Base-by-base conservation (phyloP, 1,284 basidiomycete genomes). In the Chalciporus sp. region DNA sequence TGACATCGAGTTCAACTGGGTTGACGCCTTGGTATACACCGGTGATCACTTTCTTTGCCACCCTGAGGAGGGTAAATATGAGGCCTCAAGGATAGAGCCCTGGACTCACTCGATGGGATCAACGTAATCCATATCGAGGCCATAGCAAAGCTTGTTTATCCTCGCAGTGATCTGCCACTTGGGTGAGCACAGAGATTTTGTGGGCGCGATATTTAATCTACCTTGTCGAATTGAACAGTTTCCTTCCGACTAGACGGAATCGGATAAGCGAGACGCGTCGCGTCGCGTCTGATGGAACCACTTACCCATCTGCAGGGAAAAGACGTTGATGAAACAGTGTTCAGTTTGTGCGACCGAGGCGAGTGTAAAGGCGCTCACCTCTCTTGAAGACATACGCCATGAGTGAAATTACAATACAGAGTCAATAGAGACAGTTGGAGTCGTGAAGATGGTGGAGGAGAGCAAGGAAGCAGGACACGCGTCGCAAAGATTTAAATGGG, bases 1-100 rank as follows among this genome's bases (percentile, higher is more conserved):
- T n/a, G n/a, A n/a, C n/a, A n/a, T n/a, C n/a, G n/a, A n/a, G 90
- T 74, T 99, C 97, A 54, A 94, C 92, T 9, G 97, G 99, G 9
- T 95, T 99, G 19, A 98, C 94, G 47, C 95, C 95, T 59, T 93
- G 88, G 72, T 97, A 96, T 48, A 98, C 94, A 64, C 96, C 96
- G 46, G 89, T 85, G 51, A 97, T 93, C 56, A 99, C 97, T 72
- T 97, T 97, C 76, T 95, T 94, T 19, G 93, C 87, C 57, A 95
- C 87, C 65, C 90, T 92, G 59, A 1, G 19, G 41, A 47, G 45
- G 8, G 46, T 68, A 37, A 64, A 27, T 37, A 45, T 41, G 16
- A 33, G 12, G 3, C 9, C 23, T 47, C 40, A 31, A 40, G 17
- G 12, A 26, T 49, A 9, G 17, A 11, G 42, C 20, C 4, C 17